A percentile compares a stretch with the other conserved stretches of the same genome.
phyloP scores from a whole-genome alignment of 2,329 filamentous ascomycete genomes.

The Leptographium flavum region DNA sequence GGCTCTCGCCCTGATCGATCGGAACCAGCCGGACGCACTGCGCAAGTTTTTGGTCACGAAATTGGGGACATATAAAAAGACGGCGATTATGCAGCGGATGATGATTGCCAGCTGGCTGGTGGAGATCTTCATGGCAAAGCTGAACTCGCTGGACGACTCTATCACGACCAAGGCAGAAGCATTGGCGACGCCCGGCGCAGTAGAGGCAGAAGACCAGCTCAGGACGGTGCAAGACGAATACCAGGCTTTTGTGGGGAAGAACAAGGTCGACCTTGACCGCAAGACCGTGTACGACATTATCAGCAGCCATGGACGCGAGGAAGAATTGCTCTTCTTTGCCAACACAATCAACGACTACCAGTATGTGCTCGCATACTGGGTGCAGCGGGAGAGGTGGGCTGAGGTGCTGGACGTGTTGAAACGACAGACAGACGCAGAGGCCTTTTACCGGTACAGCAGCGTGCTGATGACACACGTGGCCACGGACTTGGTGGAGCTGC shows the following conservation, averaged over 20 bases:
- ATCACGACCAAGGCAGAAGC: conserved; percentile 81
- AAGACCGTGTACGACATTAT: conserved; percentile 94
- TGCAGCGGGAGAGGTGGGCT: conserved; percentile 83
- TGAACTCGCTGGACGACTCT: conserved; percentile 87
- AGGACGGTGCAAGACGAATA: conserved; percentile 61
- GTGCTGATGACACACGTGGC: conserved; percentile 88
- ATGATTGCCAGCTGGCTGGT: conserved; percentile 95
- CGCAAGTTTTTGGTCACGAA: conserved; percentile 82
- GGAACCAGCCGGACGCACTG: conserved; percentile 77
- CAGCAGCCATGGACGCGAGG: conserved; percentile 85
- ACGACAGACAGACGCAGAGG: conserved; percentile 79
- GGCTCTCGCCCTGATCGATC: conserved; percentile 78
- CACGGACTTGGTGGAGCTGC: conserved; percentile 77
- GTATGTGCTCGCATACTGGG: conserved; percentile 93
- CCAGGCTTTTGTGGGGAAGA: conserved; percentile 71
- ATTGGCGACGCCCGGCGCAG: conserved; percentile 41
- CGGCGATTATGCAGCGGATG: conserved; percentile 76
- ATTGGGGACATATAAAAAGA: conserved; percentile 66
- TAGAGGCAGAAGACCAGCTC: conserved; percentile 59
- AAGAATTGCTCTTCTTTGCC: conserved; percentile 84
- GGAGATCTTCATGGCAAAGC: conserved; percentile 92
- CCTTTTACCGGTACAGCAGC: conserved; percentile 93
- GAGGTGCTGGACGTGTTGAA: conserved; percentile 82
- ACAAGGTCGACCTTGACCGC: conserved; percentile 76
- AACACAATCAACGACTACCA: conserved; percentile 82